Evolutionary conservation across 768 basidiomycete species (phyloP).

Genomic region (Crassisporium funariophilum): DNA sequence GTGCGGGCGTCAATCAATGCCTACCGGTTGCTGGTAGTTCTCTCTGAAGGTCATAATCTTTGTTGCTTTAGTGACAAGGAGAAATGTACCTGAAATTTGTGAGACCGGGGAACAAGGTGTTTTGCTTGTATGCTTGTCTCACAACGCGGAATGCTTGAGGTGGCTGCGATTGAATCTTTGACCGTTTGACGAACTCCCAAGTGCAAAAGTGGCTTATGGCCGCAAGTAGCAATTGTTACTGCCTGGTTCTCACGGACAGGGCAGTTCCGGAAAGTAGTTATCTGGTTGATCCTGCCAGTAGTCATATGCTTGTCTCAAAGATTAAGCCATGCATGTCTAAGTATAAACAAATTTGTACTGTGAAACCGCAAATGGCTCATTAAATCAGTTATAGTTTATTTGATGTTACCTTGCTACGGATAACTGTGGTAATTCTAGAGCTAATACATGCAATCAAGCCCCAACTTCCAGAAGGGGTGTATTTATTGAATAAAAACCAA

Average conservation of each 20-base stretch:
- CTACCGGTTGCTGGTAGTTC: slow-evolving; percentile 39
- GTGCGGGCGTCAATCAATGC: slow-evolving; percentile 22
- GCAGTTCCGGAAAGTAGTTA: slow-evolving; percentile 57
- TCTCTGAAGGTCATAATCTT: slow-evolving; percentile 16
- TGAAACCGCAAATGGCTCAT: slow-evolving; percentile 84
- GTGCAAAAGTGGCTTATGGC: slow-evolving; percentile 23
- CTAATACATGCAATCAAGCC: slow-evolving; percentile 73
- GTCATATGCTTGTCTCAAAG: slow-evolving; percentile 85
- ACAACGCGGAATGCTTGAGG: slow-evolving; percentile 9
- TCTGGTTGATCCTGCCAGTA: slow-evolving; percentile 86
- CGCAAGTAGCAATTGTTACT: too few relatives aligned
- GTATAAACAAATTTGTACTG: slow-evolving; percentile 58
- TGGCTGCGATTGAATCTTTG: slow-evolving; percentile 23
- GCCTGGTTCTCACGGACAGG: background rate
- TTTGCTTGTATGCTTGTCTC: slow-evolving; percentile 26
- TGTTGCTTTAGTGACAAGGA: slow-evolving; percentile 7
- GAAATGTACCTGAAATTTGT: slow-evolving; percentile 42
- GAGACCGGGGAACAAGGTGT: slow-evolving; percentile 49
- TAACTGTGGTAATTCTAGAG: slow-evolving; percentile 82
- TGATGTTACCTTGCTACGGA: slow-evolving; percentile 76
- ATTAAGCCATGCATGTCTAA: slow-evolving; percentile 85
- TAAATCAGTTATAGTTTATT: slow-evolving; percentile 85
- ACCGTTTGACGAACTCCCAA: slow-evolving; percentile 28
- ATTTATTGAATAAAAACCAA: slow-evolving; percentile 79
- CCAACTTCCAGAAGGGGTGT: slow-evolving; percentile 73